These are phyloP conservation scores for Kodamaea suecica DNA, from an alignment of 1,139 yeast species.

Conservation along the genomic window DNA sequence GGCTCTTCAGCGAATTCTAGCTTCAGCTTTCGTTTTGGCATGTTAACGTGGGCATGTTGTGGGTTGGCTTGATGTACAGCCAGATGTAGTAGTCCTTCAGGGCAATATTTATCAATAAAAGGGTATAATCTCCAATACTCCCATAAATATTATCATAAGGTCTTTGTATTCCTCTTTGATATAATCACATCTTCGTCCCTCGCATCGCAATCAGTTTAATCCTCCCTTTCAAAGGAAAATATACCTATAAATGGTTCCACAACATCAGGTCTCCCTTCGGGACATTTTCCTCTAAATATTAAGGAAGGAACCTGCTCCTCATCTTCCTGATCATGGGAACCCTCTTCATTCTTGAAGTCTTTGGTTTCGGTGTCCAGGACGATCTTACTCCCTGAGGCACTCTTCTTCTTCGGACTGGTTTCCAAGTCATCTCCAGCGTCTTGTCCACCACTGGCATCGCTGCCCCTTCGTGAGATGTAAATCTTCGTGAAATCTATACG, in stretches of 20 bases:
- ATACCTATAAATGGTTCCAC: constrained; percentile 58
- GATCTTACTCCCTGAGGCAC: neutral
- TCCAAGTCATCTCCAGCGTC: neutral
- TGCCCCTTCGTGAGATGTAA: constrained; percentile 22
- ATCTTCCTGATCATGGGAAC: constrained; percentile 11
- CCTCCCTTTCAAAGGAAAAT: constrained; percentile 50
- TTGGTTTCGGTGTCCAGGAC: too few relatives aligned
- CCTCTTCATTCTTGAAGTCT: constrained; percentile 1
- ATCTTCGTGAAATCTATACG: constrained; percentile 55
- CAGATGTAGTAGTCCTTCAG: too few relatives aligned
- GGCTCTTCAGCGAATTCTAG: too few relatives aligned
- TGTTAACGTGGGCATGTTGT: too few relatives aligned
- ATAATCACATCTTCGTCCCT: too few relatives aligned
- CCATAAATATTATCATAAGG: too few relatives aligned
- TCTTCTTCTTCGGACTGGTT: constrained; percentile 3
- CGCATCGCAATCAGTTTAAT: too few relatives aligned
- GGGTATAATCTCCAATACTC: too few relatives aligned
- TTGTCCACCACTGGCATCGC: constrained; percentile 2
- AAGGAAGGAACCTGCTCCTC: constrained; percentile 35
- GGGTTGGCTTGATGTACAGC: too few relatives aligned
- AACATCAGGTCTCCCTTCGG: constrained; percentile 52
- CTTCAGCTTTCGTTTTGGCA: too few relatives aligned
- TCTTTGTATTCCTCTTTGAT: too few relatives aligned
- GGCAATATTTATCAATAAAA: too few relatives aligned
- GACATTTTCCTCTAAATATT: constrained; percentile 51